Conservation (phyloP, 331 rosid species). For the Quercus phellos region DNA sequence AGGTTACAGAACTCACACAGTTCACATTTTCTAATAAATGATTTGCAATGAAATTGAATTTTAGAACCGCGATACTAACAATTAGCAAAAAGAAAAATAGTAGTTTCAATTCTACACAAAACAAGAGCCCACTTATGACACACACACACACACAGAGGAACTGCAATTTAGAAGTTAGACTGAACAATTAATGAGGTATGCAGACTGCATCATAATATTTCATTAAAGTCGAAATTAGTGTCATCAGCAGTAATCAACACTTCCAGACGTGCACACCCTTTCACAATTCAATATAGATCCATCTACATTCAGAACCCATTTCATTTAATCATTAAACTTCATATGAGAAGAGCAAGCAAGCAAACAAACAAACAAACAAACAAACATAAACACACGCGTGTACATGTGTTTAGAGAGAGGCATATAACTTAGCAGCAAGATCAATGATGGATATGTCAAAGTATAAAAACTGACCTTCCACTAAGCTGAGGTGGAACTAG, state of each 20-base stretch:
- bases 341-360: background rate
- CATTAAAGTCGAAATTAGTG: background rate
- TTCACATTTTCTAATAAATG: background rate
- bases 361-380: background rate
- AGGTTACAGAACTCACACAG: background rate
- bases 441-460: background rate
- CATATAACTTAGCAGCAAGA: background rate
- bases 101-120: background rate
- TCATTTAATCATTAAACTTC: background rate
- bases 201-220: background rate
- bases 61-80: background rate
- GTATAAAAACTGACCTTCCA: constrained; percentile 65
- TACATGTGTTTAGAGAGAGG: background rate
- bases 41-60: background rate
- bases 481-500: constrained; percentile 86
- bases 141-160: no score
- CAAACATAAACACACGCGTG: background rate
- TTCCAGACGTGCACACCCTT: background rate
- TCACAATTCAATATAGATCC: background rate
- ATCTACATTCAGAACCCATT: background rate
- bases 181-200: background rate
- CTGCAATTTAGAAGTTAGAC: no score
- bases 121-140: no score
- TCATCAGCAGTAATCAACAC: background rate
- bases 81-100: background rate